These are phyloP conservation scores for Claviceps spartinae DNA, from an alignment of 2,329 filamentous ascomycete genomes.

Conservation along the genomic window DNA sequence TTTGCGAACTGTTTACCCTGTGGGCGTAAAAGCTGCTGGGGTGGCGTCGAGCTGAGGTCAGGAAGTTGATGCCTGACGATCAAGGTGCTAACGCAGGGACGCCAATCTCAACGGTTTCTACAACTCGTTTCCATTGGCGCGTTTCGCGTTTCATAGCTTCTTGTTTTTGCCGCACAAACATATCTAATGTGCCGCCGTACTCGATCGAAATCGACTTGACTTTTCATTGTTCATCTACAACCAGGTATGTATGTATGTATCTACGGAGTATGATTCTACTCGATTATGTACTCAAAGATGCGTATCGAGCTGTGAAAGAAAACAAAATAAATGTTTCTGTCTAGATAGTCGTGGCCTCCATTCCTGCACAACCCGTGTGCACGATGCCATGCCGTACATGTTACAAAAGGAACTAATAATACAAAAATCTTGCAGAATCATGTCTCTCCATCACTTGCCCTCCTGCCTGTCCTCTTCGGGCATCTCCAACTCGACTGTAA, in stretches of 20 bases:
- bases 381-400: too few species aligned
- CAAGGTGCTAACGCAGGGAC: conserved; percentile 6
- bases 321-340: too few species aligned
- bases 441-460: not conserved
- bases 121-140: not conserved
- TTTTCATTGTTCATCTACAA: not conserved
- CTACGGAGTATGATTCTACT: too few species aligned
- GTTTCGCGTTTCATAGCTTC: not conserved
- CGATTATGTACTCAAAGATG: too few species aligned
- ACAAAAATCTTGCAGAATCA: too few species aligned
- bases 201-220: not conserved
- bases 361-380: too few species aligned
- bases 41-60: not conserved
- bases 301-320: too few species aligned
- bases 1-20: conserved; percentile 7
- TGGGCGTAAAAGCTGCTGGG: conserved; percentile 10
- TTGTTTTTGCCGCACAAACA: too few species aligned
- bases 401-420: too few species aligned
- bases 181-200: too few species aligned
- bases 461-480: conserved; percentile 19
- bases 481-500: conserved; percentile 30
- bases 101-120: not conserved
- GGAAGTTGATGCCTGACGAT: conserved; percentile 8
- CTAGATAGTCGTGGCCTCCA: too few species aligned
- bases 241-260: too few species aligned